Conservation (phyloP, 2,329 filamentous ascomycete genomes). For the Magnaporthiopsis poae region DNA sequence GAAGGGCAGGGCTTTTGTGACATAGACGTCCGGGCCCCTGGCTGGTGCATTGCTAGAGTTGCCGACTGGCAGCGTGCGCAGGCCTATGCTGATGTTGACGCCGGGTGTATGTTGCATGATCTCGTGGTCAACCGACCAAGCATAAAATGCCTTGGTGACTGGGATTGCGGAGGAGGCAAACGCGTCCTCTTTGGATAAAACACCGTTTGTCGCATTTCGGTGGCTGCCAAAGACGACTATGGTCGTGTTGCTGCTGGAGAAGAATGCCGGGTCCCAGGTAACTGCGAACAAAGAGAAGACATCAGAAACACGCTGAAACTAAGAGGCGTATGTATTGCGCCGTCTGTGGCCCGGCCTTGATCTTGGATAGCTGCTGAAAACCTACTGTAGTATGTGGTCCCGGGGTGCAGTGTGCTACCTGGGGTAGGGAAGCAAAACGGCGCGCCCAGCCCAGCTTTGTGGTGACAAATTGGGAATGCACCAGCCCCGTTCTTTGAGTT, state of each 20-base stretch:
- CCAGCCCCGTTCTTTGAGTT: conserved; percentile 29
- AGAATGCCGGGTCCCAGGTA: conserved; percentile 46
- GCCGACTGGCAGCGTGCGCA: conserved; percentile 29
- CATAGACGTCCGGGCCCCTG: conserved; percentile 32
- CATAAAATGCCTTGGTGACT: conserved; percentile 38
- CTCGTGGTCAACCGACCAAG: conserved; percentile 29
- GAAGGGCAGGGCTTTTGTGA: conserved; percentile 27
- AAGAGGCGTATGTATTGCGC: not conserved
- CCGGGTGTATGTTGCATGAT: conserved; percentile 26
- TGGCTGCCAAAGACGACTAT: conserved; percentile 28
- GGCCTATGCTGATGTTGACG: conserved; percentile 39
- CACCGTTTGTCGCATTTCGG: conserved; percentile 28
- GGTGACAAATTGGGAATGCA: conserved; percentile 41
- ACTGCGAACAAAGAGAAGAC: conserved; percentile 27
- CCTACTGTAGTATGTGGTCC: conserved; percentile 42
- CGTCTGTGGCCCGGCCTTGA: too few species aligned
- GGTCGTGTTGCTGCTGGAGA: conserved; percentile 32
- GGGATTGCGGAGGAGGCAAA: conserved; percentile 26
- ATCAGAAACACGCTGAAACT: not conserved
- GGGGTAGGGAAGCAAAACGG: conserved; percentile 43
- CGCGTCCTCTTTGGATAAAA: conserved; percentile 17
- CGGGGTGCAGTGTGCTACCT: conserved; percentile 34
- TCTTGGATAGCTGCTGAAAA: not conserved
- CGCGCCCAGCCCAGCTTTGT: conserved; percentile 33
- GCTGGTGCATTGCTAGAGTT: conserved; percentile 20